phyloP scores from a whole-genome alignment of 2,329 filamentous ascomycete species.

The Claviceps arundinis region DNA sequence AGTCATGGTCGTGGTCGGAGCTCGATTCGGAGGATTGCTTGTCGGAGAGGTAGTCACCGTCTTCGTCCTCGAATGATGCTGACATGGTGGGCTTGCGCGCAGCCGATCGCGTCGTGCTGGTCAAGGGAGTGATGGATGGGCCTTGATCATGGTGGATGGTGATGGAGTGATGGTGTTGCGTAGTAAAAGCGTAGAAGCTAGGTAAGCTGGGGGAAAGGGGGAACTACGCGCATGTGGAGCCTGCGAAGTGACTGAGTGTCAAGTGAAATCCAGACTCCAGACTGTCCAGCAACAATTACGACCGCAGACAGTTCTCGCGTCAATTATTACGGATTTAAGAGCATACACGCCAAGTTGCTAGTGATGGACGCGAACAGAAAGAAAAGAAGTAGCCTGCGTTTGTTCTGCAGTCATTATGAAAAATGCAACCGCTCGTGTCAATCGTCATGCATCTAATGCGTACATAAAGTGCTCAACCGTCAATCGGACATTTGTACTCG shows the following conservation, averaged over 20 bases:
- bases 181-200: background rate
- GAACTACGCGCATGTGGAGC: background rate
- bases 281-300: too few species aligned
- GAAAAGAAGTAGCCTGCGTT: background rate
- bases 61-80: slow-evolving; percentile 21
- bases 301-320: too few species aligned
- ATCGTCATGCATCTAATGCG: slow-evolving; percentile 2
- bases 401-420: background rate
- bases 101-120: background rate
- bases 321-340: too few species aligned
- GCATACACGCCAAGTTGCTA: too few species aligned
- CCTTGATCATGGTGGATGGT: background rate
- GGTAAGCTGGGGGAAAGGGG: background rate
- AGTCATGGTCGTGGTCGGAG: slow-evolving; percentile 16
- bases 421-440: background rate
- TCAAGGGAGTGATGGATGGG: background rate
- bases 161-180: background rate
- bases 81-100: slow-evolving; percentile 15
- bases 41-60: slow-evolving; percentile 23
- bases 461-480: slow-evolving; percentile 26
- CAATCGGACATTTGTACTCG: slow-evolving; percentile 44
- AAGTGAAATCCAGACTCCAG: background rate
- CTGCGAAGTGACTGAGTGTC: background rate
- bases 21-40: slow-evolving; percentile 16
- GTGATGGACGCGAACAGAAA: background rate